These are phyloP conservation scores for Yamadazyma sp. DNA, from an alignment of 1,139 yeast genomes.

Conservation along the genomic window DNA sequence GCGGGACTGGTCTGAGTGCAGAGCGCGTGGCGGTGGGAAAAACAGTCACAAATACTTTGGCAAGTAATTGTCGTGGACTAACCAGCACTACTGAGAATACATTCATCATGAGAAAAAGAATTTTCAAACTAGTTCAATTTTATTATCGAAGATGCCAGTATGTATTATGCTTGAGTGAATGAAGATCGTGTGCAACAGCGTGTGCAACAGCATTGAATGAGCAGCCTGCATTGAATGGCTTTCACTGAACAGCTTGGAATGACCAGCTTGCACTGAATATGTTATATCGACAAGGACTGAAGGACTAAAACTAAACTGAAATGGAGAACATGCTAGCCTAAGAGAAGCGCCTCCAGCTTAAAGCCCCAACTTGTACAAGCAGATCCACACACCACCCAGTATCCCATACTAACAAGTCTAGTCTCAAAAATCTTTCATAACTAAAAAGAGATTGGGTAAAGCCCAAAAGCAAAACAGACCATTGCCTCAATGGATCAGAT, in stretches of 20 bases:
- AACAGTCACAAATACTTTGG: slow-evolving; percentile 10
- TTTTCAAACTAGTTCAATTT: slow-evolving; percentile 8
- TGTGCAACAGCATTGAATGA: neutral
- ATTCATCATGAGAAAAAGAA: slow-evolving; percentile 6
- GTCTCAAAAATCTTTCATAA: slow-evolving; percentile 97
- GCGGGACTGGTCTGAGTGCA: no score
- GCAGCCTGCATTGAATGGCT: no score
- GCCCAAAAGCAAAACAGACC: slow-evolving; percentile 99
- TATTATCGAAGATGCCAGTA: slow-evolving; percentile 34
- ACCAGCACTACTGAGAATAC: neutral
- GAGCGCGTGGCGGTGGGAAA: no score
- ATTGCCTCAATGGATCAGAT: slow-evolving; percentile 99
- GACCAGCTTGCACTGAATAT: no score
- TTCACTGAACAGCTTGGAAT: no score
- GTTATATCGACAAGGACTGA: no score
- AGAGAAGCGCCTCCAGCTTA: no score
- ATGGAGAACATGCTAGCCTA: no score
- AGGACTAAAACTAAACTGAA: no score
- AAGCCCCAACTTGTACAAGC: no score
- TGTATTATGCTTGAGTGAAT: slow-evolving; percentile 18
- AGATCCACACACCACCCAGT: no score
- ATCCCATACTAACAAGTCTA: slow-evolving; percentile 21
- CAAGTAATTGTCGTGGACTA: slow-evolving; percentile 2
- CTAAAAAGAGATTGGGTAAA: slow-evolving; percentile 99
- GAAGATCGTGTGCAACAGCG: neutral